These are phyloP conservation scores for Coffea canephora DNA, from an alignment of 257 asterid species.

Conservation along the genomic window DNA sequence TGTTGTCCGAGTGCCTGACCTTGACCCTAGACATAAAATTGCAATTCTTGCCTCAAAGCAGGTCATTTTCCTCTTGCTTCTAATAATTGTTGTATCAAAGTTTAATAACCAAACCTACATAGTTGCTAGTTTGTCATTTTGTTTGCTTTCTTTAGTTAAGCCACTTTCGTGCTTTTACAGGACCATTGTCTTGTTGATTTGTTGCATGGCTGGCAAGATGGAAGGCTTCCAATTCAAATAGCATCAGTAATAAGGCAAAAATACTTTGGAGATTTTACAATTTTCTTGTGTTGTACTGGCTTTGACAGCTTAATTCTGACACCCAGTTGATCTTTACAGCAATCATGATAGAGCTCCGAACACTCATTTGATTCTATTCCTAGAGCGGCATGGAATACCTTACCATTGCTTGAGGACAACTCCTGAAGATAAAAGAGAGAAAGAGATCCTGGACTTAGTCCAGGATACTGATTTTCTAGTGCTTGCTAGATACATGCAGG, in stretches of 20 bases:
- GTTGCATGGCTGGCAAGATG: constrained; percentile 90
- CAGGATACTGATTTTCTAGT: constrained; percentile 83
- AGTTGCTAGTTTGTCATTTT: constrained; percentile 4
- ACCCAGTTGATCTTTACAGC: constrained; percentile 41
- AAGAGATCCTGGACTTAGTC: constrained; percentile 64
- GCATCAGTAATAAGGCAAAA: constrained; percentile 72
- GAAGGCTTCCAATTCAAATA: constrained; percentile 76
- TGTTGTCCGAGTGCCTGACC: constrained; percentile 68
- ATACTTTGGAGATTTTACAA: constrained; percentile 1
- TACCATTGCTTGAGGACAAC: constrained; percentile 56
- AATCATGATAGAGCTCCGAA: constrained; percentile 81
- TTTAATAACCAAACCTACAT: background rate
- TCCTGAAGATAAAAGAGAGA: constrained; percentile 52
- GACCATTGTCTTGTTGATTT: constrained; percentile 93
- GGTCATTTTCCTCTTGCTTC: constrained; percentile 31
- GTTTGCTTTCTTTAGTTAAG: constrained; percentile 1
- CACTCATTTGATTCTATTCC: constrained; percentile 85
- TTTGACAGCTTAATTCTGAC: constrained; percentile 15
- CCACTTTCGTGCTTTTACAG: constrained; percentile 33
- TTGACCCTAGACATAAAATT: constrained; percentile 79
- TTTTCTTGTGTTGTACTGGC: constrained; percentile 13
- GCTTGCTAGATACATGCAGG: constrained; percentile 99
- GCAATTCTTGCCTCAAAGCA: constrained; percentile 86
- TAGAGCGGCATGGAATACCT: constrained; percentile 84
- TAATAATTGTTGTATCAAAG: background rate